Base-by-base conservation (phyloP, 108 stramenopile genomes). In the Conticribra guillardii region DNA sequence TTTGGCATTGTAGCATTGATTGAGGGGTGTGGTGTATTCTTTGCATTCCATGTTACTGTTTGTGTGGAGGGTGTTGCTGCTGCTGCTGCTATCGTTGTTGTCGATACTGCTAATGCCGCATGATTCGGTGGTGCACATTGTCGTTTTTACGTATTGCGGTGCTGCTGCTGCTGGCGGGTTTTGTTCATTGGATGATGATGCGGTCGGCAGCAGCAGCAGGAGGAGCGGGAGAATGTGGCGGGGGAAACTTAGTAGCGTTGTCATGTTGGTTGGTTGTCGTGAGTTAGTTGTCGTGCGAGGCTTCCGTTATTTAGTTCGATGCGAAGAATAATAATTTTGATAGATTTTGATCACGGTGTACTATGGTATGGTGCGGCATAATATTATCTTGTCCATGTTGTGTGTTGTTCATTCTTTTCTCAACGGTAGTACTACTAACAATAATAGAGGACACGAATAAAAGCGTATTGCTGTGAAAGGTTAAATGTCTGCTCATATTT, bases 1-100 rank as follows among this genome's bases (percentile, higher is more conserved):
- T n/a, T n/a, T n/a, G 48, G 76, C 82, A 64, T 82, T 82, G 77
- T 74, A 82, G 32, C 82, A 82, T 22, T 24, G 34, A 37, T 63
- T 50, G 23, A 82, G 19, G 11, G 82, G 82, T 44, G 82, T 82
- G 45, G 45, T 50, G 73, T 82, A 82, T 19, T 23, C 23, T 30
- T 59, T 54, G 33, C 76, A 77, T 28, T 32, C 68, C 16, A 14
- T 1, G 32, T 2, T 8, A 8, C 14, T 11, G 1, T 24, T 24
- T 18, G 8, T 48, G 15, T 1, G 28, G 15, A 1, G n/a, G 3
- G 22, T 11, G 3, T 26, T 9, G 27, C n/a, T 41, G 4, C 7
- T 0, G 37, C 16, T 23, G 3, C 1, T 21, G 59, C 7, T n/a
- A 16, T 17, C 30, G 7, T 3, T 2, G 26, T 19, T 26, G 61